Conservation (phyloP, 169 alveolate species). For the Pseudocohnilembus persalinus region DNA sequence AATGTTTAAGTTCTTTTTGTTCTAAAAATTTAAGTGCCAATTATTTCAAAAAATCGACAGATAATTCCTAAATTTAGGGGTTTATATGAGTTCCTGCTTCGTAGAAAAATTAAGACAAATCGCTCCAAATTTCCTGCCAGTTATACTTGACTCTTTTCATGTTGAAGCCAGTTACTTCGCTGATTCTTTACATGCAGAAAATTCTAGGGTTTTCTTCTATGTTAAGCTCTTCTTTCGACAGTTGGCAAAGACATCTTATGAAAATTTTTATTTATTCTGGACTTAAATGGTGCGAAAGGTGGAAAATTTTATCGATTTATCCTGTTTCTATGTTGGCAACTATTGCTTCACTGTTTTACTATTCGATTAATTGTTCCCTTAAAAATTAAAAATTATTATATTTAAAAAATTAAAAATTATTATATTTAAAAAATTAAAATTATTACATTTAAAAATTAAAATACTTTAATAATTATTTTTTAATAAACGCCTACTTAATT, state of each 20-base stretch:
- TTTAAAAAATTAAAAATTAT: too few species aligned
- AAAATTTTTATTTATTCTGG: constrained; percentile 77
- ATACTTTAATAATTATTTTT: too few species aligned
- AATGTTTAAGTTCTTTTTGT: constrained; percentile 81
- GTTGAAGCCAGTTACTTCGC: constrained; percentile 88
- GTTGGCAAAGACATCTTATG: constrained; percentile 70
- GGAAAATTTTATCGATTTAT: constrained; percentile 75
- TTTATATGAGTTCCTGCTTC: constrained; percentile 73
- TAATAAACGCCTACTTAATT: too few species aligned
- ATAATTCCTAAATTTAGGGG: constrained; percentile 59
- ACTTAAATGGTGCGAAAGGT: constrained; percentile 68
- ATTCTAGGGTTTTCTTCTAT: constrained; percentile 71
- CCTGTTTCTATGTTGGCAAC: constrained; percentile 54
- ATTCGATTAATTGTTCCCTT: constrained; percentile 48
- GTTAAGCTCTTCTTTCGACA: constrained; percentile 75
- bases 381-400: too few species aligned
- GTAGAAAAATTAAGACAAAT: constrained; percentile 76
- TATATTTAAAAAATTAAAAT: too few species aligned
- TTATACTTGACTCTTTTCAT: constrained; percentile 83
- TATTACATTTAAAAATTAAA: too few species aligned
- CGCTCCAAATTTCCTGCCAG: constrained; percentile 86
- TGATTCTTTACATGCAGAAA: constrained; percentile 85
- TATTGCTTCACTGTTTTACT: constrained; percentile 54
- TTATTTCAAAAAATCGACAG: constrained; percentile 90
- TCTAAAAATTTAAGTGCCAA: constrained; percentile 83